Conservation (phyloP, 2,329 filamentous ascomycete genomes). For the Stagonosporopsis cucurbitacearum region DNA sequence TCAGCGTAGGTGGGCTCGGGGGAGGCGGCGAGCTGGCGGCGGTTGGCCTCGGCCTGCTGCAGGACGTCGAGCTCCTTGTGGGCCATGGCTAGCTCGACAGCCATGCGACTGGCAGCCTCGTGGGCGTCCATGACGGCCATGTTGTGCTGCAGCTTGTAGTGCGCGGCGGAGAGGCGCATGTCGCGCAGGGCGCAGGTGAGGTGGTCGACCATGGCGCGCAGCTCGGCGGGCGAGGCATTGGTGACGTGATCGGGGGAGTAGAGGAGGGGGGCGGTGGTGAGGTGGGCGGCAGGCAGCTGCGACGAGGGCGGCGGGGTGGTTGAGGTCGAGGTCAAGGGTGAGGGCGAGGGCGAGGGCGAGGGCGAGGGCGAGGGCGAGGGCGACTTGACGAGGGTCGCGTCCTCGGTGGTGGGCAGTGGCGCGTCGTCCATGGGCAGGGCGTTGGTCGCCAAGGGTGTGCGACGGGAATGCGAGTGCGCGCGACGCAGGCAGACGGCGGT, state of each 20-base stretch:
- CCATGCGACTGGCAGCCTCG: constrained; percentile 83
- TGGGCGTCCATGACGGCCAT: constrained; percentile 83
- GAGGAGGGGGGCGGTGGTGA: constrained; percentile 50
- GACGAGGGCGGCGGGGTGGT: constrained; percentile 35
- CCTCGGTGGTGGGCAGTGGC: constrained; percentile 43
- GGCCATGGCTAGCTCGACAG: constrained; percentile 92
- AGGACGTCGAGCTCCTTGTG: constrained; percentile 85
- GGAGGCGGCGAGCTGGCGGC: constrained; percentile 61
- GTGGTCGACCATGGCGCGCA: constrained; percentile 61
- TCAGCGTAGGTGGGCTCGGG: constrained; percentile 61
- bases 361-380: constrained; percentile 44
- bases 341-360: constrained; percentile 68
- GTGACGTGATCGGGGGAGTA: constrained; percentile 61
- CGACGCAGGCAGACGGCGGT: not conserved
- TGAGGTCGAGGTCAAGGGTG: constrained; percentile 59
- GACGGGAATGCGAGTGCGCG: constrained; percentile 21
- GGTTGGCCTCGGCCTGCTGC: constrained; percentile 73
- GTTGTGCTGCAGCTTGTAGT: constrained; percentile 89
- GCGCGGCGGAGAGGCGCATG: constrained; percentile 81
- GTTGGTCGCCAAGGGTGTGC: constrained; percentile 15
- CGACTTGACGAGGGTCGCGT: constrained; percentile 6
- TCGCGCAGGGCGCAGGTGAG: constrained; percentile 64
- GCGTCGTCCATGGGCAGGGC: constrained; percentile 30
- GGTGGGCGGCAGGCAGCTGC: no score
- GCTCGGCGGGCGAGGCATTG: constrained; percentile 58